A percentile compares a stretch with the other conserved stretches of the same genome.
Conservation (phyloP, 2,329 filamentous ascomycete species). For the Colletotrichum scovillei region DNA sequence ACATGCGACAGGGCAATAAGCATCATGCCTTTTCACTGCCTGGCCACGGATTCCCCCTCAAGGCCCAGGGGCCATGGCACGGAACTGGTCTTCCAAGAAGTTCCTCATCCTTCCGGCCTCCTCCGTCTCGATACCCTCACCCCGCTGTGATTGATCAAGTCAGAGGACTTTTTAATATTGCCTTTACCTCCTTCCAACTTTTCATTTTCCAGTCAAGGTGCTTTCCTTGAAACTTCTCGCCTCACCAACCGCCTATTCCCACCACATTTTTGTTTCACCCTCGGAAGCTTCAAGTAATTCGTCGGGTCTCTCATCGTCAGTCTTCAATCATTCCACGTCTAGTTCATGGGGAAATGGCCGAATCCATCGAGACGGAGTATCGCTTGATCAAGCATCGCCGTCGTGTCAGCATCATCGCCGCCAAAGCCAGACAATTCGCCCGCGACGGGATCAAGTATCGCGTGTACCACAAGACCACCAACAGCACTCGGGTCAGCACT, state of each 20-base stretch:
- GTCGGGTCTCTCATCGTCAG: not conserved
- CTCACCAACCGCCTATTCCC: not conserved
- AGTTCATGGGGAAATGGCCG: not conserved
- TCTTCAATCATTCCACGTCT: not conserved
- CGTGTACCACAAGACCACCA: slow-evolving; percentile 81
- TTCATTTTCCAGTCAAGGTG: not conserved
- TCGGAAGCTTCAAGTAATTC: not conserved
- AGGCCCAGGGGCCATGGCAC: not conserved
- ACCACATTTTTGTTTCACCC: not conserved
- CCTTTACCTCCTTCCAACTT: not conserved
- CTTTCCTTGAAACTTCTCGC: not conserved
- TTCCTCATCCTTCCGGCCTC: not conserved
- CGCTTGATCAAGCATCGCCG: slow-evolving; percentile 16
- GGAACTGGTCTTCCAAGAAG: not conserved
- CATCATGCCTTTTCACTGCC: not conserved
- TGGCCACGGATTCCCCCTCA: not conserved
- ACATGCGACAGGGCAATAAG: not conserved
- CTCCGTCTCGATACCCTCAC: not conserved
- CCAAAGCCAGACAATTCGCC: slow-evolving; percentile 56
- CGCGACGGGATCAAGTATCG: slow-evolving; percentile 66
- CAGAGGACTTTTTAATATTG: not conserved
- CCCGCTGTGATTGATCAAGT: not conserved
- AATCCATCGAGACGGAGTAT: not conserved
- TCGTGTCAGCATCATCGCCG: slow-evolving; percentile 54
- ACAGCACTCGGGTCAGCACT: slow-evolving; percentile 74